These are phyloP conservation scores for Cladophialophora psammophila DNA, from an alignment of 2,329 filamentous ascomycete genomes.

Conservation along the genomic window DNA sequence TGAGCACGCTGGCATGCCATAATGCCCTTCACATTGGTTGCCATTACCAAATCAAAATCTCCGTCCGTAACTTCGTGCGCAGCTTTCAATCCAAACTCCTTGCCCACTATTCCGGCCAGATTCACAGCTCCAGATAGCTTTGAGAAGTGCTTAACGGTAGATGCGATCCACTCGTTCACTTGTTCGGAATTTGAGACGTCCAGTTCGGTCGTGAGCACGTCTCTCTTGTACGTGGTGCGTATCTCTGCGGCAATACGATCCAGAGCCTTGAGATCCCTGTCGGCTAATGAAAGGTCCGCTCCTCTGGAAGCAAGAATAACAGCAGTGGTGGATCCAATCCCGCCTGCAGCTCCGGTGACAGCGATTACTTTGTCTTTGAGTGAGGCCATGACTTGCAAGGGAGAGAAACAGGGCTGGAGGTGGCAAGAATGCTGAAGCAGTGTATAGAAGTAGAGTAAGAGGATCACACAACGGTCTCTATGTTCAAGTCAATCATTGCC, in stretches of 20 bases:
- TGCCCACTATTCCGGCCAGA: conserved; percentile 22
- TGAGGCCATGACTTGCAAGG: too few species aligned
- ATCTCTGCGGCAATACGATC: conserved; percentile 7
- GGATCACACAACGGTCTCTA: too few species aligned
- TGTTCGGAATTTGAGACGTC: conserved; percentile 43
- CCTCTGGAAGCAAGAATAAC: conserved; percentile 54
- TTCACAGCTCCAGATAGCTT: conserved; percentile 25
- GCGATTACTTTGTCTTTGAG: conserved; percentile 53
- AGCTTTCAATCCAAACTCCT: conserved; percentile 16
- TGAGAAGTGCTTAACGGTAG: conserved; percentile 47
- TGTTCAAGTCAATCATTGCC: too few species aligned
- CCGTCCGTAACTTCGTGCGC: conserved; percentile 35
- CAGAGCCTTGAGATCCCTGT: conserved; percentile 52
- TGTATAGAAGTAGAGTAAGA: too few species aligned
- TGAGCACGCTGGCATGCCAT: conserved; percentile 51
- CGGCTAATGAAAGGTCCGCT: conserved; percentile 57
- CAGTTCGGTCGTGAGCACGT: conserved; percentile 33
- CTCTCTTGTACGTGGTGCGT: not conserved
- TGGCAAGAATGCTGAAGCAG: too few species aligned
- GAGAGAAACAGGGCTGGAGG: too few species aligned
- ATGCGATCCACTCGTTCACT: conserved; percentile 47
- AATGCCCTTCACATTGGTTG: conserved; percentile 51
- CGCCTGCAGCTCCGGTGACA: conserved; percentile 58
- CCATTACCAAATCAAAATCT: conserved; percentile 49
- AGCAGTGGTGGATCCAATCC: conserved; percentile 61